Percentiles rank a stretch among this genome's conserved stretches.
Evolutionary conservation across 192 early-diverging fungal genomes (phyloP).

Genomic region (Chytriomyces hyalinus): DNA sequence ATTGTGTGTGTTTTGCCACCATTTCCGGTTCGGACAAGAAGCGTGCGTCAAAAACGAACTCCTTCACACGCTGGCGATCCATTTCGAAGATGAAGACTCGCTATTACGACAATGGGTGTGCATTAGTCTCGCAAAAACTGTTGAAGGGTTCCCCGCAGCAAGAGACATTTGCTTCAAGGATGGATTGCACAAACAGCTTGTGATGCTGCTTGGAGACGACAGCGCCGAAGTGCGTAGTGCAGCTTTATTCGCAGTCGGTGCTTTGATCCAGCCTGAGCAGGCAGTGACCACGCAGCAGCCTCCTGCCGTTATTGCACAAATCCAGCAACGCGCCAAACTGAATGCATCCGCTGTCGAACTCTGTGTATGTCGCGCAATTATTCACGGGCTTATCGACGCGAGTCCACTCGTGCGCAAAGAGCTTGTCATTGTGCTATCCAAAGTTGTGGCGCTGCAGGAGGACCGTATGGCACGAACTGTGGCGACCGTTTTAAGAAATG

Average conservation of each 20-base stretch:
- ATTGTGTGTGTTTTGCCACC: slow-evolving; percentile 89
- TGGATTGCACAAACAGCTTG: slow-evolving; percentile 68
- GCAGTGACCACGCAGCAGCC: background rate
- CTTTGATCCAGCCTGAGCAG: slow-evolving; percentile 74
- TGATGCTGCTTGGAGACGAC: slow-evolving; percentile 63
- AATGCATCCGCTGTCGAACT: slow-evolving; percentile 62
- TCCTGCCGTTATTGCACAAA: background rate
- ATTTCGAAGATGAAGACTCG: slow-evolving; percentile 74
- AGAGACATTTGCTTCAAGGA: slow-evolving; percentile 65
- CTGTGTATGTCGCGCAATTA: slow-evolving; percentile 71
- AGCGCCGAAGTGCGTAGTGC: slow-evolving; percentile 85
- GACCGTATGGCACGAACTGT: slow-evolving; percentile 72
- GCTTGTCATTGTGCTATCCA: slow-evolving; percentile 76
- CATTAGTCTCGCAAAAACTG: slow-evolving; percentile 83
- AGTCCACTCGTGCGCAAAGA: slow-evolving; percentile 91
- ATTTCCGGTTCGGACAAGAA: slow-evolving; percentile 80
- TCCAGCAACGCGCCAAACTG: background rate
- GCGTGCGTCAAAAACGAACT: slow-evolving; percentile 78
- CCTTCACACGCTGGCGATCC: slow-evolving; percentile 66
- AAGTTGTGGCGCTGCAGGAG: slow-evolving; percentile 72
- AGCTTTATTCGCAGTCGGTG: slow-evolving; percentile 78
- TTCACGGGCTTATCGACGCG: slow-evolving; percentile 76
- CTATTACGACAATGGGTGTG: slow-evolving; percentile 88
- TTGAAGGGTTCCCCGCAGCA: slow-evolving; percentile 78
- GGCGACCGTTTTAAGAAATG: slow-evolving; percentile 57